phyloP scores from a whole-genome alignment of 2,329 filamentous ascomycete species.

The Paecilomyces dactylethromorphus region DNA sequence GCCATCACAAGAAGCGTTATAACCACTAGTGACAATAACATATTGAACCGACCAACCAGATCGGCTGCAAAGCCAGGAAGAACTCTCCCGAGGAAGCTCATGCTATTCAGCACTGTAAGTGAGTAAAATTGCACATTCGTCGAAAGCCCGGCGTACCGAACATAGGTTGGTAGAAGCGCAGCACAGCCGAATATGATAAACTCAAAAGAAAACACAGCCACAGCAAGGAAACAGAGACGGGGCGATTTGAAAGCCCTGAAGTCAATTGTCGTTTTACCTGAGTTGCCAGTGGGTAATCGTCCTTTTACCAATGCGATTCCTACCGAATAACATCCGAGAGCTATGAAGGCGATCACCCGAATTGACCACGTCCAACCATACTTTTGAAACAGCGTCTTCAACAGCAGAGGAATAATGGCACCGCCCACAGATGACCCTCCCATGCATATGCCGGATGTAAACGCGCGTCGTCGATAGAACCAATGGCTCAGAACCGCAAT shows the following conservation, averaged over 20 bases:
- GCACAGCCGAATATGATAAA: slow-evolving; percentile 45
- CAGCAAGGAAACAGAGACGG: slow-evolving; percentile 36
- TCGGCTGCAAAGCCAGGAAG: slow-evolving; percentile 41
- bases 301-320: slow-evolving; percentile 28
- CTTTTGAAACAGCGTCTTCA: slow-evolving; percentile 21
- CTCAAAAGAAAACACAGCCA: slow-evolving; percentile 41
- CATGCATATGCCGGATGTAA: slow-evolving; percentile 36
- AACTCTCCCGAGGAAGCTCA: slow-evolving; percentile 38
- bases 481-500: slow-evolving; percentile 35
- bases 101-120: slow-evolving; percentile 39
- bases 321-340: slow-evolving; percentile 24
- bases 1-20: slow-evolving; percentile 36
- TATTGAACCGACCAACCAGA: slow-evolving; percentile 41
- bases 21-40: slow-evolving; percentile 30
- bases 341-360: slow-evolving; percentile 29
- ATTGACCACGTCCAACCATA: slow-evolving; percentile 33
- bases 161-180: slow-evolving; percentile 42
- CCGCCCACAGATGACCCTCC: slow-evolving; percentile 32
- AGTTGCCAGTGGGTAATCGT: slow-evolving; percentile 21
- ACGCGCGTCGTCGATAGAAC: slow-evolving; percentile 31
- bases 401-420: slow-evolving; percentile 28
- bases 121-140: slow-evolving; percentile 38
- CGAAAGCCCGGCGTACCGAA: slow-evolving; percentile 30
- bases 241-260: slow-evolving; percentile 35
- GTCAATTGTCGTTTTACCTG: slow-evolving; percentile 29